Evolutionary conservation across 106 monocot genomes (phyloP).

Genomic region (Vanilla planifolia): DNA sequence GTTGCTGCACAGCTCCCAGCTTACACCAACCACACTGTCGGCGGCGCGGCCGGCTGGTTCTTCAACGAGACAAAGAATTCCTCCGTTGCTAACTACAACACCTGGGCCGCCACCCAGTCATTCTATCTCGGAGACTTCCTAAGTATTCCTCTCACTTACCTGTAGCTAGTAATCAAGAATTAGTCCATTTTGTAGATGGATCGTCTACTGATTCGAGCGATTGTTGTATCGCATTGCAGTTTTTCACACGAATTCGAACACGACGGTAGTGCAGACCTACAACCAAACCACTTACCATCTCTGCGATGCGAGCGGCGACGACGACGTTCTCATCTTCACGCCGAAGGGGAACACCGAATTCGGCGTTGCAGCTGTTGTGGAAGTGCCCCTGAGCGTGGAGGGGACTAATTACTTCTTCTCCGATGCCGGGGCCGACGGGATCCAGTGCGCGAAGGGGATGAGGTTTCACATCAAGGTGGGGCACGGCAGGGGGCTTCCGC

Average conservation of each 20-base stretch:
- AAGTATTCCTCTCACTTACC: conserved; percentile 18
- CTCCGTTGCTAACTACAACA: conserved; percentile 51
- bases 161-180: not conserved
- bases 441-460: conserved; percentile 66
- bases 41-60: conserved; percentile 56
- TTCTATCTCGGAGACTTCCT: conserved; percentile 90
- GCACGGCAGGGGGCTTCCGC: conserved; percentile 46
- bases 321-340: conserved; percentile 27
- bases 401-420: conserved; percentile 76
- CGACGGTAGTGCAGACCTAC: conserved; percentile 62
- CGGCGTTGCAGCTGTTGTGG: conserved; percentile 7
- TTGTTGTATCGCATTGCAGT: conserved; percentile 23
- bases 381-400: conserved; percentile 40
- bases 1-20: conserved; percentile 12
- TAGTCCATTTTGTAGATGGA: not conserved
- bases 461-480: conserved; percentile 50
- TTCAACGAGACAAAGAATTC: conserved; percentile 37
- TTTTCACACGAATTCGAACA: conserved; percentile 48
- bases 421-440: conserved; percentile 35
- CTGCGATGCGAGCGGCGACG: conserved; percentile 57
- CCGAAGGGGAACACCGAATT: conserved; percentile 5
- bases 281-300: conserved; percentile 59
- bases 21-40: conserved; percentile 77
- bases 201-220: not conserved
- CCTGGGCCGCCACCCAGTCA: conserved; percentile 49